Evolutionary conservation across 306 rosid genomes (phyloP), one percentile per base, ranked within the genome.

Genomic region (Amphicarpaea edgeworthii): DNA sequence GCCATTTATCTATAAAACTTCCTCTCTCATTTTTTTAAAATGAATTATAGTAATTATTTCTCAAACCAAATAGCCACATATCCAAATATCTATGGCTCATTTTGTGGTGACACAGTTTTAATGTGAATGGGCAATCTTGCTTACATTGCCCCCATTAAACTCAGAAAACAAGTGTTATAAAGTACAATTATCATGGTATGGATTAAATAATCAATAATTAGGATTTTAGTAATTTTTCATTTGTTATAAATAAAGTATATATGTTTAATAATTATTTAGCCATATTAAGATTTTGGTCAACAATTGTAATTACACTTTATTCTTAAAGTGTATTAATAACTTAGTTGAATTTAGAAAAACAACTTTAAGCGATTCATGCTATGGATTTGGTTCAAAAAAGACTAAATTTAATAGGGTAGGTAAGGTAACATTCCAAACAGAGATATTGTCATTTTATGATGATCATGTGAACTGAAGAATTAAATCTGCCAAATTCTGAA

Each of bases 401-500:
- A 69, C 30, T 15, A 68, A 65, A 11, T 37, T 54, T 37, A 21
- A 71, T 8, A 37, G 26, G n/a, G 68, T 55, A 55, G 51, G 21
- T 37, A 19, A 55, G 51, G 21, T 37, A 19, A 20, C 23, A 51
- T 34, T 71, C 64, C 38, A 71, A 71, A 53, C 38, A 5, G 46
- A 15, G 15, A 46, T 12, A 46, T 55, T 23, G 32, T 47, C 74
- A 46, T 7, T 61, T 34, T 7, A 32, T 49, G 72, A 67, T 70
- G 72, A 67, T 70, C 34, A 70, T 28, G 62, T 19, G 63, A 4
- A n/a, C n/a, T n/a, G n/a, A 50, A 50, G 47, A 49, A 5, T 12
- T 49, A 21, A 70, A 50, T 5, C 17, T 34, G 37, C 64, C 50
- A 51, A 70, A 32, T 49, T 17, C n/a, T n/a, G n/a, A n/a, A n/a